These are phyloP conservation scores for Juglanconis oblonga DNA, from an alignment of 2,329 filamentous ascomycete genomes.

Conservation along the genomic window DNA sequence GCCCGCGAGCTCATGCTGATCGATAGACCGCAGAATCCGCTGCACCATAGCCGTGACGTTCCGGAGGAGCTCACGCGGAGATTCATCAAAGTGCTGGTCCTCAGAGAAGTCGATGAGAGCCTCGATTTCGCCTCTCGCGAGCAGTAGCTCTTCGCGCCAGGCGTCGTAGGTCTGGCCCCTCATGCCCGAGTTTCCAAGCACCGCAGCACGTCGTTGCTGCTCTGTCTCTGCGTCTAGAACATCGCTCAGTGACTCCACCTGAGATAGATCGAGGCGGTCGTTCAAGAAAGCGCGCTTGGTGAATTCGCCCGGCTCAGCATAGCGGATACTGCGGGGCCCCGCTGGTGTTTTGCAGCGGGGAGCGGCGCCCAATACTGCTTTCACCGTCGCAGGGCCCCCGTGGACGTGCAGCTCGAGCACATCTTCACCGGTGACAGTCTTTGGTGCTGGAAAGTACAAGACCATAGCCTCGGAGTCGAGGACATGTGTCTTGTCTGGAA, in stretches of 20 bases:
- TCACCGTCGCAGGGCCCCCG: conserved; percentile 83
- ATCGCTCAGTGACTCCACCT: conserved; percentile 68
- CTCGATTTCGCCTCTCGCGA: conserved; percentile 86
- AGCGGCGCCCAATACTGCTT: conserved; percentile 78
- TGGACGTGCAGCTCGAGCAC: conserved; percentile 93
- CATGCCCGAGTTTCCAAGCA: conserved; percentile 69
- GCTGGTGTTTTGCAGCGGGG: conserved; percentile 32
- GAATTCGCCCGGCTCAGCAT: conserved; percentile 94
- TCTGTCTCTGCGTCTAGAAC: conserved; percentile 74
- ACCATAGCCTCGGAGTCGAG: conserved; percentile 76
- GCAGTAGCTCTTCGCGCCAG: conserved; percentile 75
- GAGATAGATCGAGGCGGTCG: conserved; percentile 77
- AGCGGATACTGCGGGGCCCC: conserved; percentile 56
- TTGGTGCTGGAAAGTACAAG: conserved; percentile 76
- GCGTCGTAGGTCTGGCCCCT: conserved; percentile 74
- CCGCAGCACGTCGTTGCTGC: conserved; percentile 83
- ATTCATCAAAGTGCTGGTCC: conserved; percentile 95
- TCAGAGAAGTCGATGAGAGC: conserved; percentile 96
- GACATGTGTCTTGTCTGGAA: conserved; percentile 45
- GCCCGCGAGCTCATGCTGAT: conserved; percentile 70
- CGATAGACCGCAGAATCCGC: conserved; percentile 60
- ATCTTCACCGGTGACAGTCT: conserved; percentile 88
- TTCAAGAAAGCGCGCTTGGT: conserved; percentile 90
- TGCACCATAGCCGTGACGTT: conserved; percentile 67
- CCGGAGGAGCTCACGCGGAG: conserved; percentile 65